Evolutionary conservation across 768 basidiomycete genomes (phyloP), one percentile per base, ranked within the genome.

Genomic region (Lepiota venenata): DNA sequence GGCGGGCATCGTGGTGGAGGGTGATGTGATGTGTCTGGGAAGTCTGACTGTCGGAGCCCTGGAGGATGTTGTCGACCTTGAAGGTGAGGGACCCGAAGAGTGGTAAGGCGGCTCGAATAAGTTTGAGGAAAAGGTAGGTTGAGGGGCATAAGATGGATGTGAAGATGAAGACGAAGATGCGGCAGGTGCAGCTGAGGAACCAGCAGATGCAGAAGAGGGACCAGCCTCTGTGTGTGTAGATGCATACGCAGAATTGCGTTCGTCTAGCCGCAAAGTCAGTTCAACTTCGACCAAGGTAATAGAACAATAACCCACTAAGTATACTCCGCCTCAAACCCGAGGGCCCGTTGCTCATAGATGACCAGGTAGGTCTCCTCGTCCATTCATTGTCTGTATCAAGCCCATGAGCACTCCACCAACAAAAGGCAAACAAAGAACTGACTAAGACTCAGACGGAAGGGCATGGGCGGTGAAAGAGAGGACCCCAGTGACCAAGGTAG

Each of bases 401-500:
- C 5, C 22, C 40, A 36, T 35, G 16, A 36, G 32, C 20, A 42
- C 10, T 25, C 36, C 25, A 51, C 20, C 4, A 35, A 21, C 42
- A 52, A 20, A 4, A 29, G 12, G 18, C 22, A 35, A 18, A 7
- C 4, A 22, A 43, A 43, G 43, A 21, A 15, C 50, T 36, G 15
- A 52, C 50, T 52, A 29, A 48, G 42, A 16, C 42, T 35, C n/a
- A 36, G 15, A 14, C 39, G 38, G 35, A 47, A 45, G 5, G 47
- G 25, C 2, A 21, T 38, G 3, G 47, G 36, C 9, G 53, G 48
- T 7, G 52, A 40, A 27, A 20, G 39, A 39, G 53, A 41, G 6
- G 47, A 35, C 16, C 46, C 46, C 21, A 55, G 25, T 2, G 53
- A 47, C 53, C 53, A 55, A 41, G 46, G 53, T 43, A 55, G 37